Base-by-base conservation (phyloP, 139 green algal genomes). In the Diplosphaera chodatii region DNA sequence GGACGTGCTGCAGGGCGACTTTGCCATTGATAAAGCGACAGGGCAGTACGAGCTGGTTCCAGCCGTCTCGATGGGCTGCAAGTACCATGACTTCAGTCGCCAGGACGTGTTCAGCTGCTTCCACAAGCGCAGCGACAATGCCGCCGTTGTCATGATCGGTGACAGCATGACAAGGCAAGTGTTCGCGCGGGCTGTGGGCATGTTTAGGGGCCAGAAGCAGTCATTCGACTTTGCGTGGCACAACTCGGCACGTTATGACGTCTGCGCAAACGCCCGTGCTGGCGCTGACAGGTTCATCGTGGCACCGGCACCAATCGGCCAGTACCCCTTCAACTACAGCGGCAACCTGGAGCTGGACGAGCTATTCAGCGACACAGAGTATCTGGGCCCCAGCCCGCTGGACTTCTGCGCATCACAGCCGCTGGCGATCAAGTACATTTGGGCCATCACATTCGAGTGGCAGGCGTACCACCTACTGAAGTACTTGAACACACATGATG, bases 311-410 rank as follows among this genome's bases (percentile, higher is more conserved):
- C 48, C 48, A 10, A 25, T 59, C 16, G 48, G 48, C 3, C 48
- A 59, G 48, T 59, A 59, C 48, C 48, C 48, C 10, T 59, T 59
- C 48, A 59, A 59, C 48, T 59, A 59, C 48, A 59, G 48, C 48
- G 48, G 48, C 16, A 25, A 21, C 48, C 48, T 59, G 48, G 48
- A 59, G 48, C 13, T 25, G 48, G 48, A 59, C 18, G 48, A 59
- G 48, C 48, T 59, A 5, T 59, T 59, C 48, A n/a, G 13, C 10
- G 48, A 59, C 13, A 59, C 48, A 25, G 48, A 59, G 16, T 59
- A 59, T 18, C 48, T 59, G 48, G 48, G 48, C 13, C 48, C 48
- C 48, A 59, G 48, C 48, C 48, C 48, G 48, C 48, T 59, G 48
- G 48, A 59, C 48, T 59, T 59, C 18, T 59, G 48, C 48, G 48